Percentiles rank a stretch among this genome's conserved stretches.
phyloP scores from a whole-genome alignment of 2,329 filamentous ascomycete genomes.

The Colletotrichum shisoi region DNA sequence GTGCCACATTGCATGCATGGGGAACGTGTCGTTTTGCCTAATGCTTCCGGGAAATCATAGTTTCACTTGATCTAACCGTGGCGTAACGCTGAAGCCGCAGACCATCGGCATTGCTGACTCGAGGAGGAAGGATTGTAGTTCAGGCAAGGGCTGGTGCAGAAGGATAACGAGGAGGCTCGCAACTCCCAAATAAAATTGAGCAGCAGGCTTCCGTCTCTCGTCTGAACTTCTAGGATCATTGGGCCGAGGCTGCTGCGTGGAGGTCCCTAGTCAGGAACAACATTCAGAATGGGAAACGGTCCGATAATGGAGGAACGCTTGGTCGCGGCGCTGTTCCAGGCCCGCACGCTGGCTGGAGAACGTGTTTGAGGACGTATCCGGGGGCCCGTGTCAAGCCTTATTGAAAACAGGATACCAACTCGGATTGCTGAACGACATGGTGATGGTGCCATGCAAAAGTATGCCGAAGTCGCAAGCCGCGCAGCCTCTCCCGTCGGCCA shows the following conservation, averaged over 20 bases:
- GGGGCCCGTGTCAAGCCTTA: constrained; percentile 22
- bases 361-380: constrained; percentile 19
- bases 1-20: not conserved
- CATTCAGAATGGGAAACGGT: constrained; percentile 26
- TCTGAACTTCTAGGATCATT: constrained; percentile 18
- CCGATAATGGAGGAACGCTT: constrained; percentile 29
- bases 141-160: not conserved
- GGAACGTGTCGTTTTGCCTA: not conserved
- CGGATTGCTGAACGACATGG: not conserved
- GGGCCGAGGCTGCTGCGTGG: constrained; percentile 16
- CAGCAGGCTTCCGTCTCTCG: constrained; percentile 8
- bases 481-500: constrained; percentile 2
- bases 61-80: not conserved
- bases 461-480: not conserved
- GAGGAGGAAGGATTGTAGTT: not conserved
- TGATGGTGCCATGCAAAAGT: constrained; percentile 6
- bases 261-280: constrained; percentile 27
- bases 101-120: not conserved
- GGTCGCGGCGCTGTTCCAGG: constrained; percentile 26
- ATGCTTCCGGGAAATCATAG: too few species aligned
- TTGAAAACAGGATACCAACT: not conserved
- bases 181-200: constrained; percentile 5
- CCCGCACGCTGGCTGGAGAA: not conserved
- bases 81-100: too few species aligned
- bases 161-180: constrained; percentile 21